Evolutionary conservation across 768 basidiomycete genomes (phyloP), one percentile per base, ranked within the genome.

Genomic region (Calocybe indica): DNA sequence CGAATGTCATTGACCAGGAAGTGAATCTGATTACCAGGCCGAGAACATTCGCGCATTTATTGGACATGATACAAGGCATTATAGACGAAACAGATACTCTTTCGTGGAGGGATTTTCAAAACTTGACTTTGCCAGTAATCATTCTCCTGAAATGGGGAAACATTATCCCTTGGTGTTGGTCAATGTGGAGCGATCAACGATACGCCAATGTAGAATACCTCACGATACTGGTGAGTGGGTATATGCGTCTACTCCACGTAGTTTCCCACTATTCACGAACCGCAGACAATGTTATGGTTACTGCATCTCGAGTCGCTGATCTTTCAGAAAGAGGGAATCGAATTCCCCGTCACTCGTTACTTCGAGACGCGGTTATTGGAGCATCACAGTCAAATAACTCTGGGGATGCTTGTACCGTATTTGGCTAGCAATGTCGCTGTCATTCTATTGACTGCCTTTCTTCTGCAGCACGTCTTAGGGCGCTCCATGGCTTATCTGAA

Each of bases 131-230:
- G 10, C 61, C 82, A 8, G 73, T 76, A 49, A 60, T 40, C 5
- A 68, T 84, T 14, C 58, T 88, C n/a, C 46, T 85, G n/a, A 64
- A 64, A 50, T 87, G 81, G 79, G 77, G 79, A 30, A 52, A 69
- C 8, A 63, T 74, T 8, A 59, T 84, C 2, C 72, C 75, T 1
- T 88, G 86, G 85, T 70, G 69, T 46, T 90, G 88, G 85, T 62
- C 58, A 8, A 61, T 73, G 6, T 88, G 84, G 82, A 59, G 64
- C 40, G 84, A 86, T 54, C 65, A 67, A 49, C 71, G 78, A 14
- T 58, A 66, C 35, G 68, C 73, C 29, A 62, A 79, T 33, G 65
- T 73, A 1, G 82, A 83, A 45, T 65, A 64, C 29, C 67, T 85
- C 40, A 61, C 69, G 5, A 58, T 59, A 40, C 54, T 83, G 50